These are phyloP conservation scores for Penicillium argentinense DNA, from an alignment of 495 filamentous ascomycete species.

Conservation along the genomic window DNA sequence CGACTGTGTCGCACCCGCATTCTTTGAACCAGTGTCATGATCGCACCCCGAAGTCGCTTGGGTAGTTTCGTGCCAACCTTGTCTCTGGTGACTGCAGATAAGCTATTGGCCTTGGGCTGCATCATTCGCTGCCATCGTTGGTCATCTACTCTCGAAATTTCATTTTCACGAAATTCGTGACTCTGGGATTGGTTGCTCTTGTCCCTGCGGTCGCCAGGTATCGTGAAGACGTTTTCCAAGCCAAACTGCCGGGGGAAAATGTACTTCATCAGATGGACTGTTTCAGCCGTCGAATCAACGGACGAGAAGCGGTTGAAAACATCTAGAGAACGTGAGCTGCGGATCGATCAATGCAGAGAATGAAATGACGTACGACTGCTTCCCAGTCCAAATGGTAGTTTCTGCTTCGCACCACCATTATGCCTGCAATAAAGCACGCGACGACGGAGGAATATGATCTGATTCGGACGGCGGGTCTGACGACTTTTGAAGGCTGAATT, in stretches of 20 bases:
- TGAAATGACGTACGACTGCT: conserved; percentile 76
- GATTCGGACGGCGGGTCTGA: conserved; percentile 42
- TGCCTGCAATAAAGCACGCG: conserved; percentile 84
- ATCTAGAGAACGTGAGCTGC: conserved; percentile 52
- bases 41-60: conserved; percentile 69
- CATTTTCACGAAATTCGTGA: conserved; percentile 78
- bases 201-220: conserved; percentile 58
- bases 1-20: conserved; percentile 67
- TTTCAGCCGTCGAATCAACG: conserved; percentile 46
- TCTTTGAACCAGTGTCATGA: conserved; percentile 58
- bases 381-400: conserved; percentile 70
- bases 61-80: conserved; percentile 54
- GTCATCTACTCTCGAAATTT: conserved; percentile 55
- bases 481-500: neutral
- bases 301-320: conserved; percentile 75
- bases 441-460: conserved; percentile 75
- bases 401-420: conserved; percentile 62
- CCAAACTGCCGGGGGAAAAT: conserved; percentile 91
- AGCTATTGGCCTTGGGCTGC: neutral
- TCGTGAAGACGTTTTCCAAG: conserved; percentile 88
- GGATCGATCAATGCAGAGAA: conserved; percentile 2
- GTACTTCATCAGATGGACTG: conserved; percentile 80
- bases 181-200: conserved; percentile 74
- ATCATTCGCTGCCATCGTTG: conserved; percentile 3
- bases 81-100: conserved; percentile 9